These are phyloP conservation scores for Kwoniella heveanensis DNA, from an alignment of 768 basidiomycete genomes.

Conservation along the genomic window DNA sequence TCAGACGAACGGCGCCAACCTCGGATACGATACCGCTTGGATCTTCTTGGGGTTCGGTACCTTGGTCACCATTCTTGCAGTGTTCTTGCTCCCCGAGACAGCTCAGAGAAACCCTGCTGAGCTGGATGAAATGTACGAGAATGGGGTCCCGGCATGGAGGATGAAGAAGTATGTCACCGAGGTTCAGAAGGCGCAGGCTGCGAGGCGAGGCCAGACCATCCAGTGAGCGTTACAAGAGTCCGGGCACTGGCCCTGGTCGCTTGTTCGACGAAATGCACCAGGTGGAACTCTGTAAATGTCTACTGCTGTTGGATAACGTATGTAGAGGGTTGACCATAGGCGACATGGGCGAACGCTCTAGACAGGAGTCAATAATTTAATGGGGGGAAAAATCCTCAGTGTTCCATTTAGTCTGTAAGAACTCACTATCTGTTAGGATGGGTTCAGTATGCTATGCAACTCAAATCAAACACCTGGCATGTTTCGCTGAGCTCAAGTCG, in stretches of 20 bases:
- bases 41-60: slow-evolving; percentile 17
- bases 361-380: no score
- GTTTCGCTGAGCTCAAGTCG: no score
- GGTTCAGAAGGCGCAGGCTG: slow-evolving; percentile 19
- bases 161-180: slow-evolving; percentile 26
- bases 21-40: slow-evolving; percentile 15
- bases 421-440: no score
- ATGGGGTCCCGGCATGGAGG: slow-evolving; percentile 21
- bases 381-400: no score
- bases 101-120: slow-evolving; percentile 28
- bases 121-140: slow-evolving; percentile 35
- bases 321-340: no score
- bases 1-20: slow-evolving; percentile 4
- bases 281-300: no score
- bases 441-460: no score
- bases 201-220: slow-evolving; percentile 10
- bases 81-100: slow-evolving; percentile 23
- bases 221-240: not conserved
- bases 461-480: no score
- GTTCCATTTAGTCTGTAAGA: no score
- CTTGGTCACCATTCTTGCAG: not conserved
- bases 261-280: no score
- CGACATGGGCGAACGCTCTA: no score
- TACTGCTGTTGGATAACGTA: no score
- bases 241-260: not conserved